phyloP scores from a whole-genome alignment of 139 green algal species.

The Deuterostichococcus epilithicus region DNA sequence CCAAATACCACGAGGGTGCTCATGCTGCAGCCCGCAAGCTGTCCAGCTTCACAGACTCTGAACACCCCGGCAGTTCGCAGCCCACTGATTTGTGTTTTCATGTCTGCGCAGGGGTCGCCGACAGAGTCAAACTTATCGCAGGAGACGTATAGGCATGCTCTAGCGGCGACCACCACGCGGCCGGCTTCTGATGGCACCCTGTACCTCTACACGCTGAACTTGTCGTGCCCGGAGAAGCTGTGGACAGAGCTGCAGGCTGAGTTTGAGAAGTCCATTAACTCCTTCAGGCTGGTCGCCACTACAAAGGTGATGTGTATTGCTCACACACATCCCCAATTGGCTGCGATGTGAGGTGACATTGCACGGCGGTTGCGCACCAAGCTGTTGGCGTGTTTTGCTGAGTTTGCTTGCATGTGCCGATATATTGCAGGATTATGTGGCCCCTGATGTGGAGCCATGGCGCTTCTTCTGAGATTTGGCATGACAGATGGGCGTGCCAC shows the following conservation, averaged over 20 bases:
- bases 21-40: no score
- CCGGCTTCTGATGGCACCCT: conserved; percentile 44
- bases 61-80: no score
- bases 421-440: conserved; percentile 44
- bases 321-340: no score
- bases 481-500: no score
- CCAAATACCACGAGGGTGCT: no score
- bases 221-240: conserved; percentile 61
- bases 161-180: conserved; percentile 58
- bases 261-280: conserved; percentile 30
- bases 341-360: no score
- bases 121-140: conserved; percentile 33
- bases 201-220: conserved; percentile 83
- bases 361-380: neutral
- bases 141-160: conserved; percentile 74
- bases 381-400: neutral
- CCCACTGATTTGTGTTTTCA: no score
- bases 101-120: conserved; percentile 56
- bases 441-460: conserved; percentile 75
- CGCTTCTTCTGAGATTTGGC: conserved; percentile 60
- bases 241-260: conserved; percentile 28
- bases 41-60: no score
- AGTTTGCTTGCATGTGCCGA: neutral
- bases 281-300: conserved; percentile 46
- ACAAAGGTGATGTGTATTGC: conserved; percentile 12